Evolutionary conservation across 768 basidiomycete genomes (phyloP).

Genomic region (Calocera viscosa): DNA sequence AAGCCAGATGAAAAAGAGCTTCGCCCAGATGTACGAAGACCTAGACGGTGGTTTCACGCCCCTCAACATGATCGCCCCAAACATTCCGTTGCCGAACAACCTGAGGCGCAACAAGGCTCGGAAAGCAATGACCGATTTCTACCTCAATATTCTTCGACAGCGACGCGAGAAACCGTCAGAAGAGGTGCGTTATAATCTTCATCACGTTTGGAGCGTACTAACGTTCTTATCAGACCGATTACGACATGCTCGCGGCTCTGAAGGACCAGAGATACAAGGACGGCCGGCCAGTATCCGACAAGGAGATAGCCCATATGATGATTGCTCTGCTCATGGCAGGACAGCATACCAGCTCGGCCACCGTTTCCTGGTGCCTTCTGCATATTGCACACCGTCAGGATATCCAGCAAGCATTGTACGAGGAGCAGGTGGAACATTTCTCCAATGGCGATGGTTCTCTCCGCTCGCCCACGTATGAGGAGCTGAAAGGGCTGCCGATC

Average conservation of each 20-base stretch:
- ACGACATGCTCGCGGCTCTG: slow-evolving; percentile 91
- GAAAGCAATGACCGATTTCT: slow-evolving; percentile 86
- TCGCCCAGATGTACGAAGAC: slow-evolving; percentile 73
- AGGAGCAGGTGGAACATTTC: slow-evolving; percentile 79
- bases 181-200: slow-evolving; percentile 24
- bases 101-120: slow-evolving; percentile 80
- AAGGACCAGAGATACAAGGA: slow-evolving; percentile 71
- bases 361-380: slow-evolving; percentile 78
- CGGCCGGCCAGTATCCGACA: slow-evolving; percentile 64
- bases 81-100: slow-evolving; percentile 82
- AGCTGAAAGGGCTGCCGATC: slow-evolving; percentile 66
- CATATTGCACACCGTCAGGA: slow-evolving; percentile 69
- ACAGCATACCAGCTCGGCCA: slow-evolving; percentile 93
- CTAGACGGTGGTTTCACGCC: slow-evolving; percentile 95
- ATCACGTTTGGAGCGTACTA: background rate
- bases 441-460: slow-evolving; percentile 67
- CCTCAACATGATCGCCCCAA: slow-evolving; percentile 88
- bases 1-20: slow-evolving; percentile 58
- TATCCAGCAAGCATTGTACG: slow-evolving; percentile 69
- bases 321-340: slow-evolving; percentile 99
- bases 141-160: slow-evolving; percentile 69
- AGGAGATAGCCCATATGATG: slow-evolving; percentile 95
- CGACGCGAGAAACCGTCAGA: slow-evolving; percentile 32
- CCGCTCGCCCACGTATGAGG: slow-evolving; percentile 71
- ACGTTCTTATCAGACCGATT: slow-evolving; percentile 40